A percentile compares a stretch with the other conserved stretches of the same genome.
Conservation (phyloP, 2,329 filamentous ascomycete genomes). For the Stachybotrys chartarum region DNA sequence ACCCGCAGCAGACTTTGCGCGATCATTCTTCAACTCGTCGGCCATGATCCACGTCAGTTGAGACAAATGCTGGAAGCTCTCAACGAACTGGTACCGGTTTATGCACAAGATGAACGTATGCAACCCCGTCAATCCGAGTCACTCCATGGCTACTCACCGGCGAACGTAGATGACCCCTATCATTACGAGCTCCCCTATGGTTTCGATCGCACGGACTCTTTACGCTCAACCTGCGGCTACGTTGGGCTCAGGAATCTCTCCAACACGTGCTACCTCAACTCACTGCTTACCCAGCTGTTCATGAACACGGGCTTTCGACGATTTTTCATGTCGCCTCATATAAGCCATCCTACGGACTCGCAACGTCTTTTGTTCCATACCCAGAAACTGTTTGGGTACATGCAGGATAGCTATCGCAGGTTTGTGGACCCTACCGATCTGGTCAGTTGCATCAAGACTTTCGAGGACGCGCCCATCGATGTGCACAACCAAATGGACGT, state of each 20-base stretch:
- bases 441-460: slow-evolving; percentile 70
- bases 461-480: slow-evolving; percentile 77
- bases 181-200: slow-evolving; percentile 52
- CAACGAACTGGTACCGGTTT: slow-evolving; percentile 27
- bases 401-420: slow-evolving; percentile 76
- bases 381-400: slow-evolving; percentile 71
- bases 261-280: slow-evolving; percentile 97
- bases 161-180: slow-evolving; percentile 38
- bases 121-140: slow-evolving; percentile 5
- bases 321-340: slow-evolving; percentile 66
- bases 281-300: slow-evolving; percentile 86
- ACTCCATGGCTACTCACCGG: slow-evolving; percentile 5
- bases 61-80: slow-evolving; percentile 38
- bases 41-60: slow-evolving; percentile 42
- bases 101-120: slow-evolving; percentile 31
- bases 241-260: slow-evolving; percentile 87
- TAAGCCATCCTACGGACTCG: slow-evolving; percentile 45
- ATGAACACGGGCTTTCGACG: slow-evolving; percentile 87
- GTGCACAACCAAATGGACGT: slow-evolving; percentile 94
- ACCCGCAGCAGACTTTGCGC: slow-evolving; percentile 55
- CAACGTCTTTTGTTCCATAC: slow-evolving; percentile 71
- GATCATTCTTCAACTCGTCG: slow-evolving; percentile 50
- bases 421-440: slow-evolving; percentile 67
- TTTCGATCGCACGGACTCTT: slow-evolving; percentile 59
- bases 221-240: slow-evolving; percentile 75